Percentiles rank a stretch among this genome's conserved stretches.
Evolutionary conservation across 2,329 filamentous ascomycete genomes (phyloP).

Genomic region (Colletotrichum cereale): DNA sequence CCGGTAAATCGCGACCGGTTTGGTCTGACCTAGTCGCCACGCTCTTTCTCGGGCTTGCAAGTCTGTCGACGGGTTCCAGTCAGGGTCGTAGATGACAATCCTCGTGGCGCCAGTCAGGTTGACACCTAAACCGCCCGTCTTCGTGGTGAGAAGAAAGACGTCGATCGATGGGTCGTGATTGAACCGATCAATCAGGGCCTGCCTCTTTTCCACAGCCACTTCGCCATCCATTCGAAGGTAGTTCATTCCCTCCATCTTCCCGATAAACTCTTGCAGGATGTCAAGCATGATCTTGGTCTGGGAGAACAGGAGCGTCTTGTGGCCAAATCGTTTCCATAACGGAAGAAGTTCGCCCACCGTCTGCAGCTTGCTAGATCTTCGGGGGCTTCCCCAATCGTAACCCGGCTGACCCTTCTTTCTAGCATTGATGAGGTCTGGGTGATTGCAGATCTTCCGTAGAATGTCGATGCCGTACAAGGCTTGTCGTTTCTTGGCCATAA

Average conservation of each 20-base stretch:
- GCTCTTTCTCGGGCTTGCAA: conserved; percentile 94
- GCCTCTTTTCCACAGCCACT: conserved; percentile 89
- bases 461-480: conserved; percentile 92
- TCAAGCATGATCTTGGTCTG: conserved; percentile 97
- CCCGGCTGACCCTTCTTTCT: conserved; percentile 65
- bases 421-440: conserved; percentile 87
- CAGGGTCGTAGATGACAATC: conserved; percentile 98
- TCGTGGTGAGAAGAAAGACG: conserved; percentile 94
- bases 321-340: conserved; percentile 89
- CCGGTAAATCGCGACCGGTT: conserved; percentile 94
- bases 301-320: conserved; percentile 93
- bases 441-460: conserved; percentile 96
- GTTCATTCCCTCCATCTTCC: conserved; percentile 74
- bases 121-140: conserved; percentile 92
- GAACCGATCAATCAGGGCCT: conserved; percentile 91
- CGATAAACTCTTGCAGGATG: conserved; percentile 87
- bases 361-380: conserved; percentile 94
- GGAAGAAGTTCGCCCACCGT: conserved; percentile 89
- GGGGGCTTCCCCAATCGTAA: conserved; percentile 82
- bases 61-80: conserved; percentile 98
- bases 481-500: conserved; percentile 80
- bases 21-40: conserved; percentile 95
- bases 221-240: conserved; percentile 94
- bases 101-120: conserved; percentile 95
- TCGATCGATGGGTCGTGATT: conserved; percentile 84